These are phyloP conservation scores for Sphaerulina vaccinii DNA, from an alignment of 2,329 filamentous ascomycete genomes.

Conservation along the genomic window DNA sequence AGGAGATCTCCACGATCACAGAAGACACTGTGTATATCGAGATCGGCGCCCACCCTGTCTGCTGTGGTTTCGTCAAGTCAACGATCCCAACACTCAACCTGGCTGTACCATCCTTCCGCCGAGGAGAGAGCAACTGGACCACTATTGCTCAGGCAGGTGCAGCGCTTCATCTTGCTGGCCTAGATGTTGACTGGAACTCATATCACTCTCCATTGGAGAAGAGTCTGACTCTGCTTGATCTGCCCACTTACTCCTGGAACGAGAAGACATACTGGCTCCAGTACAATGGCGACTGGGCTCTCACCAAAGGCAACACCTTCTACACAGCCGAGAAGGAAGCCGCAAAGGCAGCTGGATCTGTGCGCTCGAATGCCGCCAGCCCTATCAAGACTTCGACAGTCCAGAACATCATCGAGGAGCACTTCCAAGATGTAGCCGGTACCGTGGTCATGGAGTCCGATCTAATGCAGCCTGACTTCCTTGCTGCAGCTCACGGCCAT, in stretches of 20 bases:
- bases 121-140: slow-evolving; percentile 42
- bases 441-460: slow-evolving; percentile 41
- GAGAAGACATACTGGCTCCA: slow-evolving; percentile 41
- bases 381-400: slow-evolving; percentile 35
- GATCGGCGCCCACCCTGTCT: slow-evolving; percentile 50
- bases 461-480: slow-evolving; percentile 33
- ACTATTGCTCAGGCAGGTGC: slow-evolving; percentile 51
- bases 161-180: slow-evolving; percentile 54
- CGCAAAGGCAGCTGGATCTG: slow-evolving; percentile 1
- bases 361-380: neutral
- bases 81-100: slow-evolving; percentile 33
- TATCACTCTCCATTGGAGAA: slow-evolving; percentile 49
- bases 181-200: slow-evolving; percentile 61
- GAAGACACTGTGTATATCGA: slow-evolving; percentile 44
- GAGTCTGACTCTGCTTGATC: slow-evolving; percentile 47
- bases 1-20: slow-evolving; percentile 39
- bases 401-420: slow-evolving; percentile 12
- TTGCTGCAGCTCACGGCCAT: slow-evolving; percentile 45
- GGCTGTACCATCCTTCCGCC: slow-evolving; percentile 15
- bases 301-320: slow-evolving; percentile 25
- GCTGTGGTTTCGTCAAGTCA: slow-evolving; percentile 17
- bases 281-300: slow-evolving; percentile 37
- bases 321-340: slow-evolving; percentile 9
- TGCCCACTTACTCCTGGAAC: slow-evolving; percentile 48
- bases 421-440: slow-evolving; percentile 12